Evolutionary conservation across 495 filamentous ascomycete species (phyloP).

Genomic region (Daldinia loculata): DNA sequence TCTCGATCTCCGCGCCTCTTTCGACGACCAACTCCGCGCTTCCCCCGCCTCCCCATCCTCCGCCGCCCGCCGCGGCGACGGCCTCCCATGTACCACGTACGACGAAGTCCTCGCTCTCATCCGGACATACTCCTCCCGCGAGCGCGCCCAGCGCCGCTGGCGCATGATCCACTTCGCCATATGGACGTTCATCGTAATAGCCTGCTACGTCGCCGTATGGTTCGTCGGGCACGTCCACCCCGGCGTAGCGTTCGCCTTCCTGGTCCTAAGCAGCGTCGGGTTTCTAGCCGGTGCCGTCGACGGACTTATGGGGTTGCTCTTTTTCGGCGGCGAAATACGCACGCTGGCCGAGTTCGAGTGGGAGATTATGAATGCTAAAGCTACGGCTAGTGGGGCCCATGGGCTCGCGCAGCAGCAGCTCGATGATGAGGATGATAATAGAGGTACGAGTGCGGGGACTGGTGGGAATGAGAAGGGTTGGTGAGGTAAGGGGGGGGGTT

Average conservation of each 20-base stretch:
- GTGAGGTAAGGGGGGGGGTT: background rate
- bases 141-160: constrained; percentile 71
- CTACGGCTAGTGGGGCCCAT: constrained; percentile 40
- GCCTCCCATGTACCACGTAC: constrained; percentile 61
- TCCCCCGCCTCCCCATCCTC: constrained; percentile 12
- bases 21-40: constrained; percentile 43
- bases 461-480: constrained; percentile 8
- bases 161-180: constrained; percentile 75
- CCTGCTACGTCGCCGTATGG: constrained; percentile 83
- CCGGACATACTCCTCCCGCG: constrained; percentile 69
- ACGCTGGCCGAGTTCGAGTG: constrained; percentile 94
- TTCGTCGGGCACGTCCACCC: constrained; percentile 74
- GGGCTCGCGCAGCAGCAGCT: constrained; percentile 29
- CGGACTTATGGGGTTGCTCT: constrained; percentile 85
- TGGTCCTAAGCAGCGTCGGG: constrained; percentile 78
- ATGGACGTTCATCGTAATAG: constrained; percentile 71
- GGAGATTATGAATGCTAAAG: constrained; percentile 80
- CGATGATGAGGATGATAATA: constrained; percentile 29
- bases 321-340: constrained; percentile 82
- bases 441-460: background rate
- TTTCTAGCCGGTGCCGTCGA: constrained; percentile 80
- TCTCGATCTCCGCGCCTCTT: constrained; percentile 36
- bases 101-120: constrained; percentile 76
- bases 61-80: constrained; percentile 33
- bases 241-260: constrained; percentile 81